Percentiles rank a stretch among this genome's conserved stretches.
Conservation (phyloP, 768 basidiomycete species). For the Suillus bovinus region DNA sequence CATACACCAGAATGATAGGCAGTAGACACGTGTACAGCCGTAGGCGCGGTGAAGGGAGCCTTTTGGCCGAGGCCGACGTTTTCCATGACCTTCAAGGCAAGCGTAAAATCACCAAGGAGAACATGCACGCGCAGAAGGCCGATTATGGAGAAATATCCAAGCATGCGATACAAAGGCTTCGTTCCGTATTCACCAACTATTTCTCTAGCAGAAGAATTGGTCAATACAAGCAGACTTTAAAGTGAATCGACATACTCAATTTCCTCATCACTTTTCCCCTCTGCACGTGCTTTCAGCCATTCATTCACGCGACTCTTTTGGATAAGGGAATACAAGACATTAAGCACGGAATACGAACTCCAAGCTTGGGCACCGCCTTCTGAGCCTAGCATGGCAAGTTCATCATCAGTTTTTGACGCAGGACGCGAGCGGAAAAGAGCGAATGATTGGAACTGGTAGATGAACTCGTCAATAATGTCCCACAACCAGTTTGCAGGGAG, state of each 20-base stretch:
- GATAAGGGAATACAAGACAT: slow-evolving; percentile 97
- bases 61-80: slow-evolving; percentile 91
- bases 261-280: slow-evolving; percentile 80
- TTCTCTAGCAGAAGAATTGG: slow-evolving; percentile 48
- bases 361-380: slow-evolving; percentile 81
- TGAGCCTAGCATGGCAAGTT: slow-evolving; percentile 78
- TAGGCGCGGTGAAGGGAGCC: slow-evolving; percentile 91
- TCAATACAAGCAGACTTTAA: background rate
- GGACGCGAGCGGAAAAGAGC: slow-evolving; percentile 88
- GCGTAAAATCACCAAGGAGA: slow-evolving; percentile 92
- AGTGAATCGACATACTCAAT: slow-evolving; percentile 59
- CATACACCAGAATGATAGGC: slow-evolving; percentile 98
- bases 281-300: slow-evolving; percentile 79
- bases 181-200: slow-evolving; percentile 91
- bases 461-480: slow-evolving; percentile 97
- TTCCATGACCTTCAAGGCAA: slow-evolving; percentile 94
- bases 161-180: slow-evolving; percentile 87
- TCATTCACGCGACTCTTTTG: slow-evolving; percentile 97
- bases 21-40: slow-evolving; percentile 93
- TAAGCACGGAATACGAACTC: slow-evolving; percentile 97
- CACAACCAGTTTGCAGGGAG: slow-evolving; percentile 98
- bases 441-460: slow-evolving; percentile 98
- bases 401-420: slow-evolving; percentile 87
- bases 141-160: slow-evolving; percentile 96
- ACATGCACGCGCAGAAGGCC: slow-evolving; percentile 95